Conservation (phyloP, 1,139 yeast species). For the Petasospora fabianii region DNA sequence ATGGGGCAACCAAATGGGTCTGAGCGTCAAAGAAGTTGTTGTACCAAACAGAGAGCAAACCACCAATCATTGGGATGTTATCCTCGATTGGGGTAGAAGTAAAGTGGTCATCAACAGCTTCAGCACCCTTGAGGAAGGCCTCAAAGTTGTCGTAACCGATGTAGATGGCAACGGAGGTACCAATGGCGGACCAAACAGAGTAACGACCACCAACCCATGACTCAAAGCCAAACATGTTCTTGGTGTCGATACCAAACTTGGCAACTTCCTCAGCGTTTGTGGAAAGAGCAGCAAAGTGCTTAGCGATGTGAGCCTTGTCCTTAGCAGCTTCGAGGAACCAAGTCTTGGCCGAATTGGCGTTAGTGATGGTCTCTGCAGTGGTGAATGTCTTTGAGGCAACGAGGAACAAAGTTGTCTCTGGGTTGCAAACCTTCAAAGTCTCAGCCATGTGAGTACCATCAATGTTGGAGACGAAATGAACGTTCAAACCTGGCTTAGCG, state of each 20-base stretch:
- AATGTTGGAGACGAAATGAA: conserved; percentile 94
- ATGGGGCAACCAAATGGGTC: conserved; percentile 97
- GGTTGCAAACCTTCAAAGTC: conserved; percentile 68
- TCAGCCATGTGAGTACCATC: conserved; percentile 98
- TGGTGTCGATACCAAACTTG: conserved; percentile 94
- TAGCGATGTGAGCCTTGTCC: conserved; percentile 73
- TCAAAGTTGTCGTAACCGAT: conserved; percentile 94
- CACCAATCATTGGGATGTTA: conserved; percentile 92
- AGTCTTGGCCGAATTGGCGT: conserved; percentile 89
- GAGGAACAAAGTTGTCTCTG: conserved; percentile 91
- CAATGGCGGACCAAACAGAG: conserved; percentile 99
- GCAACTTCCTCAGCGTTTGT: conserved; percentile 89
- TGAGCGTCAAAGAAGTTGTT: conserved; percentile 97
- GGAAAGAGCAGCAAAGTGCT: conserved; percentile 95
- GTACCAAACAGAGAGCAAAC: conserved; percentile 93
- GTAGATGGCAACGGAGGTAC: conserved; percentile 90
- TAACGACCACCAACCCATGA: conserved; percentile 99
- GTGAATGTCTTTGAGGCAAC: conserved; percentile 98
- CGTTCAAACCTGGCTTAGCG: conserved; percentile 68
- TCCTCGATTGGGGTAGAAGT: conserved; percentile 76
- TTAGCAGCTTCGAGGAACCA: conserved; percentile 84
- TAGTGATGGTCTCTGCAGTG: conserved; percentile 95
- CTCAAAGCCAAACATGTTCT: conserved; percentile 97
- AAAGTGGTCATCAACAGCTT: conserved; percentile 93
- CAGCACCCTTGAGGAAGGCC: conserved; percentile 91